Conservation (phyloP, 805 yeast genomes). For the Nakazawaea wyomingensis region DNA sequence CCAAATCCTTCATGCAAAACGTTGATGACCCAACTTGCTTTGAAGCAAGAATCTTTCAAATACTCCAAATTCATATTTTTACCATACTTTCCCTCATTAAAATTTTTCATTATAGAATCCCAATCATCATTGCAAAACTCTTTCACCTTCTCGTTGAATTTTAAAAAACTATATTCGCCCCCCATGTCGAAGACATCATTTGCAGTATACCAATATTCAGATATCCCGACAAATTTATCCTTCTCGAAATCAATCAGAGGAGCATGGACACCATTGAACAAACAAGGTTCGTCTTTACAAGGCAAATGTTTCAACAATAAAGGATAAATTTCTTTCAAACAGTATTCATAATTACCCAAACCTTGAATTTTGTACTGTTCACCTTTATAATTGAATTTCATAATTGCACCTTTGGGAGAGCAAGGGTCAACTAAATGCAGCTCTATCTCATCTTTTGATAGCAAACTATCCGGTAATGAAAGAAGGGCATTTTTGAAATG, state of each 20-base stretch:
- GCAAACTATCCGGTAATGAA: conserved; percentile 43
- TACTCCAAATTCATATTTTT: conserved; percentile 50
- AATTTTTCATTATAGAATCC: conserved; percentile 45
- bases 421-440: conserved; percentile 68
- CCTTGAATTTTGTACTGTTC: conserved; percentile 56
- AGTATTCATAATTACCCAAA: conserved; percentile 71
- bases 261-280: conserved; percentile 93
- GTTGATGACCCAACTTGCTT: conserved; percentile 90
- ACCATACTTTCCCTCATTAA: conserved; percentile 49
- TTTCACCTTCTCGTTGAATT: conserved; percentile 60
- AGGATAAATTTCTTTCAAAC: conserved; percentile 70
- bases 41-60: conserved; percentile 79
- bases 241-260: conserved; percentile 76
- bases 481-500: conserved; percentile 51
- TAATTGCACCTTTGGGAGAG: conserved; percentile 57
- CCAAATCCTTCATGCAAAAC: conserved; percentile 90
- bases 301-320: conserved; percentile 73
- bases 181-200: conserved; percentile 86
- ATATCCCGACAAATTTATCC: conserved; percentile 86
- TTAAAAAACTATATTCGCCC: conserved; percentile 77
- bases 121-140: conserved; percentile 77
- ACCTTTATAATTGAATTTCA: conserved; percentile 43
- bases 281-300: conserved; percentile 83
- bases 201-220: conserved; percentile 97
- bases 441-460: conserved; percentile 41